Conservation (phyloP, 768 basidiomycete species). For the Pleurotus eryngii region DNA sequence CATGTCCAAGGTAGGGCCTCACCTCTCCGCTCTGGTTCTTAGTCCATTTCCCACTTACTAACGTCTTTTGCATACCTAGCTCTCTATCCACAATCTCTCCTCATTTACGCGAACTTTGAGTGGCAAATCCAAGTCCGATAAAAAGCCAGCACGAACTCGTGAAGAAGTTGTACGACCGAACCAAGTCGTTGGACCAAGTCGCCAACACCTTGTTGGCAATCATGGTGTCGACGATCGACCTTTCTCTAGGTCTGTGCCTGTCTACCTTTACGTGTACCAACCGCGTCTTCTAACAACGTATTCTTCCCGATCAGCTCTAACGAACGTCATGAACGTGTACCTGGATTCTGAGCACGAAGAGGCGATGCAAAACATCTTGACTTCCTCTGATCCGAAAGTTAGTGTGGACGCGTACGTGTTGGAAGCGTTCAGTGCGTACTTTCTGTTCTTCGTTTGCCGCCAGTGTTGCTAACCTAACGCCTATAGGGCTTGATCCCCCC, state of each 20-base stretch:
- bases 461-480: constrained; percentile 4
- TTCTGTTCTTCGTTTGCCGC: not conserved
- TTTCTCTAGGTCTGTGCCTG: constrained; percentile 55
- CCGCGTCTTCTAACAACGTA: not conserved
- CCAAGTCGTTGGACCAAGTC: constrained; percentile 55
- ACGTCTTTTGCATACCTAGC: constrained; percentile 16
- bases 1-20: constrained; percentile 38
- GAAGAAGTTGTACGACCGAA: constrained; percentile 53
- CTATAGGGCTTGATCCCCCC: constrained; percentile 65
- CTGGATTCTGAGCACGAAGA: constrained; percentile 46
- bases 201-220: constrained; percentile 71
- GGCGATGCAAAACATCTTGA: constrained; percentile 33
- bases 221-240: constrained; percentile 65
- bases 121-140: constrained; percentile 41
- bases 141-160: constrained; percentile 40
- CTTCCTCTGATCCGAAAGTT: constrained; percentile 25
- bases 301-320: constrained; percentile 41
- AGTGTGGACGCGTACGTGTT: constrained; percentile 54
- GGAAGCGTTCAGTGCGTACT: constrained; percentile 65
- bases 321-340: constrained; percentile 65
- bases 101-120: constrained; percentile 44
- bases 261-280: not conserved
- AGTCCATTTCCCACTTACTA: no score
- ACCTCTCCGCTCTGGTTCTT: no score
- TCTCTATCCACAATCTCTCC: constrained; percentile 38